A percentile compares a stretch with the other conserved stretches of the same genome.
Evolutionary conservation across 805 yeast genomes (phyloP).

Genomic region (Tetrapisispora pingtungensis): DNA sequence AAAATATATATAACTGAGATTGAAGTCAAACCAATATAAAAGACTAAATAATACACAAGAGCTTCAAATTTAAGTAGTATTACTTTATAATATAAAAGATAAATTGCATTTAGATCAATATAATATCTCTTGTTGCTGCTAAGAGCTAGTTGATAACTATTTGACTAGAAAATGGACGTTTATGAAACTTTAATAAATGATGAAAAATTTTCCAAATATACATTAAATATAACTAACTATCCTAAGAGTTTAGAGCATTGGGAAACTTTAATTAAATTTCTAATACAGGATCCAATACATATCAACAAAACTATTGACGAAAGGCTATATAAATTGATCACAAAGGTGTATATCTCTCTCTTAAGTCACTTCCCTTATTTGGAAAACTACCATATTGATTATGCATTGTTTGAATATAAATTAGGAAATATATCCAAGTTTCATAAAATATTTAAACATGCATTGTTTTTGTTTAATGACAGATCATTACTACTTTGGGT

Average conservation of each 20-base stretch:
- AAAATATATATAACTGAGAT: too few relatives aligned
- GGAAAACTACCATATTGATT: slow-evolving; percentile 29
- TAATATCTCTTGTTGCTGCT: too few relatives aligned
- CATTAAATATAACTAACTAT: slow-evolving; percentile 19
- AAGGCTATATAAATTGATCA: slow-evolving; percentile 13
- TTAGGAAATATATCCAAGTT: slow-evolving; percentile 21
- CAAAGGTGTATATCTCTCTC: slow-evolving; percentile 23
- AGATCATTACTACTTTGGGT: slow-evolving; percentile 27
- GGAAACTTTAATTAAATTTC: slow-evolving; percentile 24
- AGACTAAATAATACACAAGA: too few relatives aligned
- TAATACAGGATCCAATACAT: slow-evolving; percentile 18
- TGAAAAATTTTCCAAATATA: slow-evolving; percentile 18
- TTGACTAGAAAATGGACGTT: slow-evolving; percentile 14
- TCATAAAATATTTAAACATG: slow-evolving; percentile 20
- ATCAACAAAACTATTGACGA: slow-evolving; percentile 18
- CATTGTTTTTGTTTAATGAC: slow-evolving; percentile 18
- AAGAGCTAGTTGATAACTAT: background rate
- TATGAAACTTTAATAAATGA: slow-evolving; percentile 12
- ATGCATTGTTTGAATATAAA: slow-evolving; percentile 27
- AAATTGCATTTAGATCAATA: too few relatives aligned
- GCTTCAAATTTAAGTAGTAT: too few relatives aligned
- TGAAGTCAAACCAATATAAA: too few relatives aligned
- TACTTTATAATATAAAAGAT: too few relatives aligned
- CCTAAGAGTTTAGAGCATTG: slow-evolving; percentile 23
- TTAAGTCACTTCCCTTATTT: slow-evolving; percentile 24